Conservation (phyloP, 371 early-diverging fungal species). For the Circinella umbellata region DNA sequence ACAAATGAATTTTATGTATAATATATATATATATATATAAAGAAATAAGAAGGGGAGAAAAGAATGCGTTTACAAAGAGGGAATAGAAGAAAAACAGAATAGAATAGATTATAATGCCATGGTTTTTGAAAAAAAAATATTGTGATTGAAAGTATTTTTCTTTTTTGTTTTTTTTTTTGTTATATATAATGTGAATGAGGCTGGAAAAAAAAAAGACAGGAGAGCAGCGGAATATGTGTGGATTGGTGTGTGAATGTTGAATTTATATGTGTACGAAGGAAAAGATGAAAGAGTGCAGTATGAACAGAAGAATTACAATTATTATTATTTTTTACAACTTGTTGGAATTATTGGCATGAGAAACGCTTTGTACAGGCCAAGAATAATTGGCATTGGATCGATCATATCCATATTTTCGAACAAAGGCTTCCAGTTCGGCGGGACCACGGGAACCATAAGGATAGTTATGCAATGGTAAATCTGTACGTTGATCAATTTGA, state of each 20-base stretch:
- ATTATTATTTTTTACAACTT: not conserved
- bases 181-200: too few relatives aligned
- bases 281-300: not conserved
- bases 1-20: not conserved
- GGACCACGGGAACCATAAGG: conserved; percentile 91
- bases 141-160: too few relatives aligned
- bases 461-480: conserved; percentile 74
- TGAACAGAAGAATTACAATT: not conserved
- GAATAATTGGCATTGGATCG: conserved; percentile 39
- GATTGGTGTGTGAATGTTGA: not conserved
- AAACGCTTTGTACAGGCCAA: conserved; percentile 49
- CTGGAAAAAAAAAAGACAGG: too few relatives aligned
- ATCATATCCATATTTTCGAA: conserved; percentile 76
- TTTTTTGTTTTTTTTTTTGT: too few relatives aligned
- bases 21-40: not conserved
- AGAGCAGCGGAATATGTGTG: too few relatives aligned
- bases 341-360: conserved; percentile 19
- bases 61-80: not conserved
- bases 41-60: conserved; percentile 2
- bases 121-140: not conserved
- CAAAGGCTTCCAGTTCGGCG: conserved; percentile 70
- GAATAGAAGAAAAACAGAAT: too few relatives aligned
- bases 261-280: not conserved
- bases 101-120: not conserved
- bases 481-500: conserved; percentile 71